phyloP scores from a whole-genome alignment of 805 yeast genomes.

The Nakazawaea ambrosiae region DNA sequence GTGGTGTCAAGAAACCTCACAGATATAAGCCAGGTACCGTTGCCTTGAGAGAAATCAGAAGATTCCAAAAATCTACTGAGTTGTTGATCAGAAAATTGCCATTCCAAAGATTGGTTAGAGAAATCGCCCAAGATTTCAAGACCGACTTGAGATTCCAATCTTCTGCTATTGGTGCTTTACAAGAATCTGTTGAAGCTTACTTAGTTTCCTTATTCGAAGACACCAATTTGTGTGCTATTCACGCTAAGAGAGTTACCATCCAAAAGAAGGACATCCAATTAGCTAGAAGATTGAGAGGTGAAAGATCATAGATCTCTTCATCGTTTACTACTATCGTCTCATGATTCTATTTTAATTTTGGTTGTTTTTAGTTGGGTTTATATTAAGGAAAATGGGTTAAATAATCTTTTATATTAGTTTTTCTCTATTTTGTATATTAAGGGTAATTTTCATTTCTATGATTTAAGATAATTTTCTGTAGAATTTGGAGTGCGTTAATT shows the following conservation, averaged over 20 bases:
- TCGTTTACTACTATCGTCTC: neutral
- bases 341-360: slow-evolving; percentile 1
- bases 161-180: slow-evolving; percentile 95
- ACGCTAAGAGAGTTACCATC: slow-evolving; percentile 98
- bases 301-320: slow-evolving; percentile 56
- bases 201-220: slow-evolving; percentile 94
- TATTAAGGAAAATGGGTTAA: neutral
- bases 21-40: slow-evolving; percentile 97
- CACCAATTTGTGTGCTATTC: slow-evolving; percentile 97
- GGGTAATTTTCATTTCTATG: no score
- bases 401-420: neutral
- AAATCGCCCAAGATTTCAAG: slow-evolving; percentile 91
- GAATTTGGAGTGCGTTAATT: no score
- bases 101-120: slow-evolving; percentile 94
- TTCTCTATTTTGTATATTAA: neutral
- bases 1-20: slow-evolving; percentile 93
- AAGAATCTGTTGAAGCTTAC: slow-evolving; percentile 98
- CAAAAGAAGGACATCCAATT: slow-evolving; percentile 97
- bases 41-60: slow-evolving; percentile 94
- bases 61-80: slow-evolving; percentile 96
- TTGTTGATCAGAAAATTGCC: slow-evolving; percentile 93
- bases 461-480: no score
- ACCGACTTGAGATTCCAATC: slow-evolving; percentile 95
- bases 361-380: slow-evolving; percentile 2
- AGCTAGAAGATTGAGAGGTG: slow-evolving; percentile 98